These are phyloP conservation scores for Patellifolia procumbens DNA, from an alignment of 179 eudicot genomes.

Conservation along the genomic window DNA sequence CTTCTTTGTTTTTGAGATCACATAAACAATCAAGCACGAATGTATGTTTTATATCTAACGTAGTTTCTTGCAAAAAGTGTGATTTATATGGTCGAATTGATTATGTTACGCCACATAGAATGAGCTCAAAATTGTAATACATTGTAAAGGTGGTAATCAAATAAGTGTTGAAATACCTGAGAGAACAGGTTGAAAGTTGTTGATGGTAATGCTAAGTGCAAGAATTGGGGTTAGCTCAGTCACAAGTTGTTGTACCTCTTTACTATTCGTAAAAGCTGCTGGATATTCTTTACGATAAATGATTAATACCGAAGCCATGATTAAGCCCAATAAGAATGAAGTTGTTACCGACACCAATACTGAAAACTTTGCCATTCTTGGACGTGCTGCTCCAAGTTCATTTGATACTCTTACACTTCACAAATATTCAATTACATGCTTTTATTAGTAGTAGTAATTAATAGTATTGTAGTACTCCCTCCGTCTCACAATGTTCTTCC, in stretches of 20 bases:
- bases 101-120: too few species aligned
- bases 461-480: too few species aligned
- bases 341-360: conserved; percentile 38
- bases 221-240: conserved; percentile 49
- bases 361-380: conserved; percentile 51
- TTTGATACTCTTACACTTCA: conserved; percentile 53
- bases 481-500: too few species aligned
- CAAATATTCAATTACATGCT: neutral
- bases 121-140: neutral
- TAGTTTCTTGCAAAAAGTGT: too few species aligned
- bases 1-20: too few species aligned
- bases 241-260: conserved; percentile 38
- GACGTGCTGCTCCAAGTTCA: conserved; percentile 55
- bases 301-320: conserved; percentile 25
- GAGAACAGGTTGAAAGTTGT: conserved; percentile 50
- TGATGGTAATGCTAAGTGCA: conserved; percentile 32
- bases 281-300: conserved; percentile 42
- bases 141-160: neutral
- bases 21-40: too few species aligned
- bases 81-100: too few species aligned
- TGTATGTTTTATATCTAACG: too few species aligned
- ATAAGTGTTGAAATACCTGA: conserved; percentile 28
- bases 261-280: conserved; percentile 34
- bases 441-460: neutral
- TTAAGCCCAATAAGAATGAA: conserved; percentile 35